phyloP scores from a whole-genome alignment of 768 basidiomycete species.

The Lactarius quietus region DNA sequence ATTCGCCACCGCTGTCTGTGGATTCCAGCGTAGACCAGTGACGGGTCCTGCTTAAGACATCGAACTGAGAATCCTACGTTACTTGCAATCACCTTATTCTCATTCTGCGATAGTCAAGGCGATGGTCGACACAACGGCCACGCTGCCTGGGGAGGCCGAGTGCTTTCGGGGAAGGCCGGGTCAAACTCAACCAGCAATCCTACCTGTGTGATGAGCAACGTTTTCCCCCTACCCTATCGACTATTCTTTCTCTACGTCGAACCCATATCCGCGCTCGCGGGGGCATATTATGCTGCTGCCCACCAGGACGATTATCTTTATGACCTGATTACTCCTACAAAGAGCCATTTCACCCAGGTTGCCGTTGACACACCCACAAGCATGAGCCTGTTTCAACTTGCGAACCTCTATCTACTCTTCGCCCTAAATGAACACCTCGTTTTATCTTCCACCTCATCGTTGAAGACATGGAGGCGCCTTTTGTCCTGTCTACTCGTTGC shows the following conservation, averaged over 20 bases:
- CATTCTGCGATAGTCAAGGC: no score
- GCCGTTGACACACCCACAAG: slow-evolving; percentile 33
- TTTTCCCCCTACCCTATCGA: slow-evolving; percentile 34
- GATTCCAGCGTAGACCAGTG: no score
- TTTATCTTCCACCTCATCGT: slow-evolving; percentile 41
- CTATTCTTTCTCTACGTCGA: slow-evolving; percentile 52
- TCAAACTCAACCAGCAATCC: background rate
- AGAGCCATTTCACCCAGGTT: background rate
- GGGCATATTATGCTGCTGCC: slow-evolving; percentile 46
- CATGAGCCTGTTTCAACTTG: slow-evolving; percentile 45
- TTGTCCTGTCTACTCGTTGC: slow-evolving; percentile 45
- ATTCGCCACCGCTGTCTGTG: no score
- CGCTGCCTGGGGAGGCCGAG: no score
- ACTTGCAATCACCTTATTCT: no score
- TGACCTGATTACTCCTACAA: slow-evolving; percentile 33
- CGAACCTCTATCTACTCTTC: slow-evolving; percentile 51
- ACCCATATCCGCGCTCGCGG: slow-evolving; percentile 47
- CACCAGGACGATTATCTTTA: slow-evolving; percentile 39
- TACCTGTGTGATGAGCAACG: background rate
- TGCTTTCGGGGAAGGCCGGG: background rate
- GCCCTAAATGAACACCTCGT: slow-evolving; percentile 50
- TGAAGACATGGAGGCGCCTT: slow-evolving; percentile 42
- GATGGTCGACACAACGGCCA: no score
- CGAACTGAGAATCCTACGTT: no score
- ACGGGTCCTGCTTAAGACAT: no score